Evolutionary conservation across 805 yeast genomes (phyloP), one percentile per base, ranked within the genome.

Genomic region (Sporopachydermia lactativora): DNA sequence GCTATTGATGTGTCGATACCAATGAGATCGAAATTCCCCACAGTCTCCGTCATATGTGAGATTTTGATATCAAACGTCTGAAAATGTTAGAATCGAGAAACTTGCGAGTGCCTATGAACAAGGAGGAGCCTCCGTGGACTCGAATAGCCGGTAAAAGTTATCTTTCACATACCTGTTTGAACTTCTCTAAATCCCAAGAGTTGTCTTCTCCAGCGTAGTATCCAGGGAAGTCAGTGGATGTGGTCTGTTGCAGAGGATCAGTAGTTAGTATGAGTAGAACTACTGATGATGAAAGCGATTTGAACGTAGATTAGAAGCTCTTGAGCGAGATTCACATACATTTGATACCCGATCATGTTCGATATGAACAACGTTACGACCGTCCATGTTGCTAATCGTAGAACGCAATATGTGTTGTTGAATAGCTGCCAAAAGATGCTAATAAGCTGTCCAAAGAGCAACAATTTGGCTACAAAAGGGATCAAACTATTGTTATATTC

Each of bases 161-260:
- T 13, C 13, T 14, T 11, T 6, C 6, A 34, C 15, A 6, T 34
- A 34, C 40, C 40, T 76, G 59, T 55, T 79, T 78, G 65, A 89
- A 88, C 52, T 73, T 76, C 43, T 83, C 89, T 28, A 86, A 63
- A 57, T 77, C 77, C 96, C 97, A 89, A 2, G 85, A 71, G 47
- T 71, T 65, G 49, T 77, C 86, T 24, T 67, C 78, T 19, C 67
- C 68, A 19, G 73, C 63, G 47, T 66, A 68, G 57, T 80, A 83
- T 2, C 96, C 96, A 4, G 97, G 97, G 56, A 86, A 89, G 55
- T 88, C 96, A 1, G 88, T 84, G 34, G 94, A 71, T 1, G 89
- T 69, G 3, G 92, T 58, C 58, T 53, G 14, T 36, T n/a, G n/a
- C n/a, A n/a, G n/a, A n/a, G n/a, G 38, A 17, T 41, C 14, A 36